Conservation (phyloP, 768 basidiomycete species). For the Steccherinum ochraceum region DNA sequence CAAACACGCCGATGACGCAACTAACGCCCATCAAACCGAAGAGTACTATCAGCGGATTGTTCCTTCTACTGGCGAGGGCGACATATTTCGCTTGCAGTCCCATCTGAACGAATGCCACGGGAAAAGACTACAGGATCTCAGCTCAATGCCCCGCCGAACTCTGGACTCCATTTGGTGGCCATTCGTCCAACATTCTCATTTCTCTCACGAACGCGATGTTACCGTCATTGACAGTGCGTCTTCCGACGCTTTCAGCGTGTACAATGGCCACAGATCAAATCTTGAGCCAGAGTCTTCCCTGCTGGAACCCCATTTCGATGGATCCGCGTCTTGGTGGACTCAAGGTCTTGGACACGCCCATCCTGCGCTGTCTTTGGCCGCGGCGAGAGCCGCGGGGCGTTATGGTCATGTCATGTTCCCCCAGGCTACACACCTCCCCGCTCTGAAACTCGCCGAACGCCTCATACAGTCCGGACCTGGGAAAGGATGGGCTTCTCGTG, state of each 20-base stretch:
- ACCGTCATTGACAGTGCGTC: constrained; percentile 89
- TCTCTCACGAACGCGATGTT: constrained; percentile 65
- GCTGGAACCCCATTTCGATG: constrained; percentile 68
- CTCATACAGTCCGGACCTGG: constrained; percentile 75
- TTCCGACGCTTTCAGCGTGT: constrained; percentile 81
- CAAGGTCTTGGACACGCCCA: constrained; percentile 84
- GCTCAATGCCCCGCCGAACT: constrained; percentile 73
- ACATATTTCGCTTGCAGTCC: constrained; percentile 41
- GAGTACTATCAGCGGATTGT: constrained; percentile 63
- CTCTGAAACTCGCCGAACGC: constrained; percentile 75
- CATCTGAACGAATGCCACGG: constrained; percentile 61
- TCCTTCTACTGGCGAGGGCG: constrained; percentile 26
- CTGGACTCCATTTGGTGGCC: constrained; percentile 92
- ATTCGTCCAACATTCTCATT: constrained; percentile 84
- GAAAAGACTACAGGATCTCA: constrained; percentile 62
- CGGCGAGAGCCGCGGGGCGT: constrained; percentile 83
- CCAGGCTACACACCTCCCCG: constrained; percentile 79
- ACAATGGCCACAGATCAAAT: constrained; percentile 25
- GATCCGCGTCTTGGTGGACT: constrained; percentile 98
- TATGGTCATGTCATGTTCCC: constrained; percentile 99
- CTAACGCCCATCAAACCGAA: constrained; percentile 51
- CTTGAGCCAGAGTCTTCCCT: constrained; percentile 26
- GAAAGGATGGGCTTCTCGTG: constrained; percentile 83
- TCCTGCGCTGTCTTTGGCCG: constrained; percentile 73
- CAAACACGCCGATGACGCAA: constrained; percentile 30